Evolutionary conservation across 495 filamentous ascomycete species (phyloP), one percentile per base, ranked within the genome.

Genomic region (Annulohypoxylon nitens): DNA sequence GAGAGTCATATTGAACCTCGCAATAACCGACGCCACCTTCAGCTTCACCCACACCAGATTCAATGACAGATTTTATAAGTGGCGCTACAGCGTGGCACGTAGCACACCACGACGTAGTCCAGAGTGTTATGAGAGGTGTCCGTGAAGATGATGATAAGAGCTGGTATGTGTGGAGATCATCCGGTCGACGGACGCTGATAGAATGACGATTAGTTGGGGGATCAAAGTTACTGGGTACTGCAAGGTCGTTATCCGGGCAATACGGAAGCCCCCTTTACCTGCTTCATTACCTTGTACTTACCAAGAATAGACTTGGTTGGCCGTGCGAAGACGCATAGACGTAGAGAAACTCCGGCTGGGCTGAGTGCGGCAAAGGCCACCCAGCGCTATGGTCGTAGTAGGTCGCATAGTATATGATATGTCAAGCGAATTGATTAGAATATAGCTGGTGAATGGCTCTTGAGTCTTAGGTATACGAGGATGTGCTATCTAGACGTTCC

Each of bases 41-140:
- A 7, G 70, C 77, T 74, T 91, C 88, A n/a, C 89, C 89, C 2
- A 88, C 80, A 0, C 86, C 83, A 9, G 86, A 83, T 67, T 88
- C 81, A 37, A 92, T 78, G 30, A 91, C 74, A 4, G 84, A 77
- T 23, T 78, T 73, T 0, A 93, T 18, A 8, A 91, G 71, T 5
- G 90, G 89, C 3, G 80, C 81, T 18, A 92, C 84, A 14, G 78
- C 71, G 26, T 81, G 81, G 79, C 90, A 93, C 8, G 86, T 87
- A 7, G 84, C 76, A 77, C 90, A 92, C 79, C 85, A 92, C 8
- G 87, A 88, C 0, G 91, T 85, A 1, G 89, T 91, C 91, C 91
- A 93, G 12, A 93, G 80, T 1, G 91, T 93, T 36, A 93, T 81
- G 5, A 93, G 81, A 5, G 90, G 88, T n/a, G 80, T 84, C 20